Base-by-base conservation (phyloP, 192 early-diverging fungal species). In the Coemansia sp. region DNA sequence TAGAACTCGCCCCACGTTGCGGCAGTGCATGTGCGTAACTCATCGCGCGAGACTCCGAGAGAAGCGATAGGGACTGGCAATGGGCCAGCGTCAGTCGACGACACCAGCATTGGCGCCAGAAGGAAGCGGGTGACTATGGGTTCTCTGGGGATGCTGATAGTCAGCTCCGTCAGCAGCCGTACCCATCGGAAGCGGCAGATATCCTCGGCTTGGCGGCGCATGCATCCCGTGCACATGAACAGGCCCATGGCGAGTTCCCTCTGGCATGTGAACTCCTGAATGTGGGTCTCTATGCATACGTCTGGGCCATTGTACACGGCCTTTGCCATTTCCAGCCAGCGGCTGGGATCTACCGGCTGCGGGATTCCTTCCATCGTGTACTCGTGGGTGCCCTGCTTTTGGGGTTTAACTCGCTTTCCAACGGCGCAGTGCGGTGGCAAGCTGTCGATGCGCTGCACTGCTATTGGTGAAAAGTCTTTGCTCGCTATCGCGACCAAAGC, bases 141-240 rank as follows among this genome's bases (percentile, higher is more conserved):
- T 14, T 46, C 53, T 15, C 15, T 41, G 3, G 23, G 19, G 11
- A 45, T 10, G 19, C n/a, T 42, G 8, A 50, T 17, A 0, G 32
- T 22, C 15, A 75, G 3, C 35, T 32, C 42, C 0, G 66, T 65
- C 7, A 66, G 3, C 43, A 69, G 9, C 10, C 72, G 65, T 10
- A 70, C 49, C 4, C 11, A 7, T 0, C 17, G 19, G 49, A 75
- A 75, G 0, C 48, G 33, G 33, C 78, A 80, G 14, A 40, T 42
- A 11, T 40, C 46, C 48, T 75, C 63, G 4, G 69, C 5, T 32
- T 72, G 42, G 9, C 69, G 56, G 8, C 3, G 10, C 14, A 72
- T 7, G 42, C 78, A 80, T 1, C 66, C 56, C 4, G 38, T 46
- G 36, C 78, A 80, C 65, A 68, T 46, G 15, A 32, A 13, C 2